Base-by-base conservation (phyloP, 2,329 filamentous ascomycete species). In the Thermoascus crustaceus region DNA sequence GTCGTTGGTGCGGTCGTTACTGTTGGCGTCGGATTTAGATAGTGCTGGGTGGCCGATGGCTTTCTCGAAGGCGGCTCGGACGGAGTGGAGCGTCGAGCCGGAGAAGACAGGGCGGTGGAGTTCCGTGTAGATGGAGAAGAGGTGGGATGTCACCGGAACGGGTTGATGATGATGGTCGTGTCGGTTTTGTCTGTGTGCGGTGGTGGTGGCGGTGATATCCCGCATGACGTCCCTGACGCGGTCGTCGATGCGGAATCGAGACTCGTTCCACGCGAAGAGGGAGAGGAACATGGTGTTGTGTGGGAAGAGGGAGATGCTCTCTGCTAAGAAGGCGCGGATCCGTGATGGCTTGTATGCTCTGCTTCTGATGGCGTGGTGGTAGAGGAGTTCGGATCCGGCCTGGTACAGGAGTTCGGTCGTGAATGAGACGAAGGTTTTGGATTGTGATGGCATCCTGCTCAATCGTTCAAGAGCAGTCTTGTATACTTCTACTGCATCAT, bases 271-370 rank as follows among this genome's bases (percentile, higher is more conserved):
- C n/a, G 78, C 73, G 44, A 82, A 82, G 0, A 91, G 63, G 1
- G 73, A 68, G 1, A 93, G 69, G 42, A 95, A 80, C 4, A 85
- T 69, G 1, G 78, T 83, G 61, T 94, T 95, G 32, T 69, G 67
- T 0, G 87, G 85, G 54, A 87, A 94, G 5, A 64, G 54, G 0
- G 50, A 48, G 14, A 91, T 66, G 42, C 80, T 82, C 2, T 67
- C 61, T 4, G 66, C 60, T 1, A 94, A 62, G 8, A 79, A 65
- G 5, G 71, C 60, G 27, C 82, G 78, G 21, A 93, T 57, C 11
- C 78, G 69, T 0, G 69, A 64, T 4, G 85, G 81, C 34, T 80
- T 79, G 59, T 83, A 86, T 2, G 80, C 72, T 3, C 75, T 76
- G 34, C 62, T 74, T 41, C 71, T 69, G 2, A 67, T 71, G 24